Evolutionary conservation across 495 filamentous ascomycete genomes (phyloP).

Genomic region (Annulohypoxylon nitens): DNA sequence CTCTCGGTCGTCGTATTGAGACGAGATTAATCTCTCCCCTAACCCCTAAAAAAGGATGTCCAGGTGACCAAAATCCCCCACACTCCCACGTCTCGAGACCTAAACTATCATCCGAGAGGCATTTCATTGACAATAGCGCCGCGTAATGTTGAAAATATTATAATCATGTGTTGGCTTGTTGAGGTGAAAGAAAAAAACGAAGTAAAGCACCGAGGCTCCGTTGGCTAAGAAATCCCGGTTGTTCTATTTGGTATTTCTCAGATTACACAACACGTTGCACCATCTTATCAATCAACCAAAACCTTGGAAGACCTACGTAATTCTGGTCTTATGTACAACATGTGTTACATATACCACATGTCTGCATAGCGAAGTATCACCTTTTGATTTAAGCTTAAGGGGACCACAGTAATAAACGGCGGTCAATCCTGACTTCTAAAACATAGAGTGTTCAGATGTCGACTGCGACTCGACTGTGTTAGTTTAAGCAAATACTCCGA

Average conservation of each 20-base stretch:
- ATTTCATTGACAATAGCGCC: constrained; percentile 34
- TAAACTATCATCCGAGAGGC: constrained; percentile 20
- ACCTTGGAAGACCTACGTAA: background rate
- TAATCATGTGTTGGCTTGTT: constrained; percentile 17
- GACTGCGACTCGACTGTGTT: constrained; percentile 17
- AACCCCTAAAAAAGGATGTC: constrained; percentile 23
- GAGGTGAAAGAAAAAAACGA: background rate
- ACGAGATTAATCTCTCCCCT: constrained; percentile 40
- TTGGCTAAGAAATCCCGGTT: background rate
- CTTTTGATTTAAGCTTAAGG: constrained; percentile 2
- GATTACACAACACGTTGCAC: background rate
- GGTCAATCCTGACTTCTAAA: background rate
- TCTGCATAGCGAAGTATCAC: background rate
- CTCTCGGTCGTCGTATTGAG: constrained; percentile 42
- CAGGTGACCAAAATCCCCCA: constrained; percentile 47
- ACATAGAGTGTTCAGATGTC: background rate
- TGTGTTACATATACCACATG: background rate
- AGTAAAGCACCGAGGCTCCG: constrained; percentile 13
- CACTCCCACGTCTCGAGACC: constrained; percentile 29
- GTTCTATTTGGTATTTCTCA: background rate
- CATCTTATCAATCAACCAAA: constrained; percentile 11
- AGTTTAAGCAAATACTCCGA: constrained; percentile 33
- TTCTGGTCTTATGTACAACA: constrained; percentile 5
- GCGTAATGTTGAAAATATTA: constrained; percentile 21
- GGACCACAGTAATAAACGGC: constrained; percentile 17